Conservation (phyloP, 2,329 filamentous ascomycete species). For the Pseudogymnoascus sp. region DNA sequence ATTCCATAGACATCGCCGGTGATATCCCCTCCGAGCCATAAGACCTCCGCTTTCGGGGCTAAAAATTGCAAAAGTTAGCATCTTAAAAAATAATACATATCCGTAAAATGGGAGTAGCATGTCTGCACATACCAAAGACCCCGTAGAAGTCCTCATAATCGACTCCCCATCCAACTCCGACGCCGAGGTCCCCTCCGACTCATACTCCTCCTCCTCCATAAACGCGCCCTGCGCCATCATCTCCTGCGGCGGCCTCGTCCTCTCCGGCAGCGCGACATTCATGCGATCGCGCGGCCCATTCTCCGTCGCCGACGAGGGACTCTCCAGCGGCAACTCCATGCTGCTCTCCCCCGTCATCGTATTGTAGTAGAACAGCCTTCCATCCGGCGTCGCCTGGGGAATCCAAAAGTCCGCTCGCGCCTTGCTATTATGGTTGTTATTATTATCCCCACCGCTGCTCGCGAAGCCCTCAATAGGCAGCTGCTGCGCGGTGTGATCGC, state of each 20-base stretch:
- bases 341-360: constrained; percentile 92
- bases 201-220: constrained; percentile 80
- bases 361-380: constrained; percentile 94
- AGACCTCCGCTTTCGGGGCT: constrained; percentile 61
- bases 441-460: constrained; percentile 52
- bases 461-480: constrained; percentile 23
- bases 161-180: constrained; percentile 78
- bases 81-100: not conserved
- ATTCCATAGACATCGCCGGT: constrained; percentile 86
- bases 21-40: constrained; percentile 60
- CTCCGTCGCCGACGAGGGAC: constrained; percentile 73
- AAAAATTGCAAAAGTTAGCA: constrained; percentile 19
- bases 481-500: constrained; percentile 45
- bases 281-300: constrained; percentile 81
- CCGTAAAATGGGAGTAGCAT: constrained; percentile 13
- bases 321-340: constrained; percentile 90
- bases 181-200: constrained; percentile 76
- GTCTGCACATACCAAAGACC: constrained; percentile 56
- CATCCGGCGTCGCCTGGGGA: constrained; percentile 90
- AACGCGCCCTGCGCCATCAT: constrained; percentile 78
- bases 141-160: constrained; percentile 60
- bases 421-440: constrained; percentile 48
- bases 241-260: constrained; percentile 82
- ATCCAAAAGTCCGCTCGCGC: constrained; percentile 98
- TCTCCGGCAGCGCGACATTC: constrained; percentile 82